Evolutionary conservation across 83 land plant genomes (phyloP), one percentile per base, ranked within the genome.

Genomic region (Larix sibirica): DNA sequence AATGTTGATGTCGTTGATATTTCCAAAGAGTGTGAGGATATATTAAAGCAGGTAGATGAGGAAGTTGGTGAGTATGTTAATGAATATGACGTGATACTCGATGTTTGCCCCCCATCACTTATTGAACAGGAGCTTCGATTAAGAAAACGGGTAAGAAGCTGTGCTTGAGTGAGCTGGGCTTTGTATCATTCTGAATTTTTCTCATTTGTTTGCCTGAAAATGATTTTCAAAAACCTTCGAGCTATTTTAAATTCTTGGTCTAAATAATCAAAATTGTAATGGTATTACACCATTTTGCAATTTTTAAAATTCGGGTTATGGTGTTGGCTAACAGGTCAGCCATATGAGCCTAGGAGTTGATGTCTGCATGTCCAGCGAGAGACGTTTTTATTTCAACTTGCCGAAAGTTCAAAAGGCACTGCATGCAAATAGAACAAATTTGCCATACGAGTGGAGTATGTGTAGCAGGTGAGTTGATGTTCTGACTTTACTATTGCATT

Each of bases 81-180:
- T 79, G 42, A 58, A 14, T 94, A 96, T 83, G 98, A 96, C 80
- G 92, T 96, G 31, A 92, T 91, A 23, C 87, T 96, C 44, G 98
- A 96, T 87, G 91, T 92, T 2, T 96, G 98, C 56, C 87, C 90
- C 56, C 92, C 96, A 4, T 80, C 92, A 10, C 82, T 96, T 8
- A 90, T 96, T 26, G 83, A 89, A 76, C 98, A 94, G 79, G 96
- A 96, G 85, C 85, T 96, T 58, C 80, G 91, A 24, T 66, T 96
- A 47, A 69, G 81, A 38, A 90, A 92, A 82, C 79, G 83, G 91
- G 98, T 94, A 83, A 44, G 74, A 42, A 42, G 44, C 2, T 50
- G 12, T 50, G 56, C 2, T 50, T 50, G 13, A 50, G 56, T 50
- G 56, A 50, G 56, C 56, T 10, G 56, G 56, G 56, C 12, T 50